phyloP scores from a whole-genome alignment of 306 rosid genomes.

The Dicorynia guianensis region DNA sequence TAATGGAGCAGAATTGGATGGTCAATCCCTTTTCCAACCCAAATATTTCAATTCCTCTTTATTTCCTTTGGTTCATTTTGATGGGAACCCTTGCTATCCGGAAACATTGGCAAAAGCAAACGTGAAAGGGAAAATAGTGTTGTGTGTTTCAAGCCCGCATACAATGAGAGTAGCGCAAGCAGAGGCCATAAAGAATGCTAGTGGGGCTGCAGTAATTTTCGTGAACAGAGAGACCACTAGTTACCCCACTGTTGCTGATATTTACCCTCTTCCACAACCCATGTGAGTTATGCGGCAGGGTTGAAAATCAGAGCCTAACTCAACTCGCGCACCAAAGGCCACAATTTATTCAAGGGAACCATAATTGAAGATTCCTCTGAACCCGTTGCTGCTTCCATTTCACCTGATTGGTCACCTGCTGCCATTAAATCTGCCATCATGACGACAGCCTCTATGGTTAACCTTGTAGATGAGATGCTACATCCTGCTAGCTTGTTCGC shows the following conservation, averaged over 20 bases:
- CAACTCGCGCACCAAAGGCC: slow-evolving; percentile 38
- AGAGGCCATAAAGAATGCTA: slow-evolving; percentile 41
- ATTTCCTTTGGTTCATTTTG: slow-evolving; percentile 46
- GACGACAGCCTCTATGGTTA: slow-evolving; percentile 41
- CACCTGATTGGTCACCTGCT: slow-evolving; percentile 53
- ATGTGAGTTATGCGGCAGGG: slow-evolving; percentile 44
- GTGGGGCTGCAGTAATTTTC: slow-evolving; percentile 55
- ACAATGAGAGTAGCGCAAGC: slow-evolving; percentile 43
- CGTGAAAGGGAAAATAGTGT: slow-evolving; percentile 41
- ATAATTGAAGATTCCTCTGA: slow-evolving; percentile 35
- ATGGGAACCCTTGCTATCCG: slow-evolving; percentile 28
- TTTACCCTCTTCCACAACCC: slow-evolving; percentile 49
- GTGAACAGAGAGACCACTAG: slow-evolving; percentile 34
- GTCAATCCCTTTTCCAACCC: slow-evolving; percentile 34
- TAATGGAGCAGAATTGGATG: slow-evolving; percentile 32
- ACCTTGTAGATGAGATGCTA: slow-evolving; percentile 38
- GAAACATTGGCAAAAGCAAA: slow-evolving; percentile 32
- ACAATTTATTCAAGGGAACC: slow-evolving; percentile 52
- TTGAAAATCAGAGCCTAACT: slow-evolving; percentile 51
- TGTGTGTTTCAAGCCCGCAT: slow-evolving; percentile 41
- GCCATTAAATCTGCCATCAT: slow-evolving; percentile 54
- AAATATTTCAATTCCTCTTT: slow-evolving; percentile 26
- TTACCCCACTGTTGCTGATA: slow-evolving; percentile 37
- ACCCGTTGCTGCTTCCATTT: slow-evolving; percentile 44
- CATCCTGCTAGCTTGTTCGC: slow-evolving; percentile 47